Percentiles rank a stretch among this genome's conserved stretches.
Evolutionary conservation across 2,329 filamentous ascomycete species (phyloP).

Genomic region (Plenodomus lindquistii): DNA sequence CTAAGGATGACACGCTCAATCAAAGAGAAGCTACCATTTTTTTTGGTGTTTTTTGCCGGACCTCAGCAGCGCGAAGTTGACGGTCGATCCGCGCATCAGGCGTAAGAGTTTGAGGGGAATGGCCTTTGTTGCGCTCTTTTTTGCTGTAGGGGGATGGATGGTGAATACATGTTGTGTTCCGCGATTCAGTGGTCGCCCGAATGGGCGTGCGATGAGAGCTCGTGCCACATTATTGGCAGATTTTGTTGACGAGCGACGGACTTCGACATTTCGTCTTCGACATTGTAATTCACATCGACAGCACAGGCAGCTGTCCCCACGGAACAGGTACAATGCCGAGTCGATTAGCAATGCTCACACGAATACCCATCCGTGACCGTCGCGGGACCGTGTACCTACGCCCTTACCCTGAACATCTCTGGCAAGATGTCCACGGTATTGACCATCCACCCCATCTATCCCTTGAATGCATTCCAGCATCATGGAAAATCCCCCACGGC

Average conservation of each 20-base stretch:
- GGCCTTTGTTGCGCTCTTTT: neutral
- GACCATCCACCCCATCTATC: too few species aligned
- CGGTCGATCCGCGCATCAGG: neutral
- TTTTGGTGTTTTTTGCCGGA: slow-evolving; percentile 15
- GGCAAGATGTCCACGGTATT: too few species aligned
- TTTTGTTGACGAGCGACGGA: neutral
- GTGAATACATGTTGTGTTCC: neutral
- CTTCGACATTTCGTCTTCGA: neutral
- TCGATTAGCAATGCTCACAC: too few species aligned
- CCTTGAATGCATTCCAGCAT: neutral
- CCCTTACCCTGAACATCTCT: too few species aligned
- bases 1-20: slow-evolving; percentile 81
- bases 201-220: neutral
- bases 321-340: too few species aligned
- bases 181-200: neutral
- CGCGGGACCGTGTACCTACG: too few species aligned
- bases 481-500: too few species aligned
- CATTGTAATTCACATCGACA: too few species aligned
- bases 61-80: neutral
- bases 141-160: neutral
- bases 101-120: neutral
- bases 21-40: slow-evolving; percentile 45
- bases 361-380: too few species aligned
- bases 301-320: too few species aligned
- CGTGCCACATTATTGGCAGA: neutral